Evolutionary conservation across 768 basidiomycete species (phyloP), one percentile per base, ranked within the genome.

Genomic region (Mycena olivaceomarginata): DNA sequence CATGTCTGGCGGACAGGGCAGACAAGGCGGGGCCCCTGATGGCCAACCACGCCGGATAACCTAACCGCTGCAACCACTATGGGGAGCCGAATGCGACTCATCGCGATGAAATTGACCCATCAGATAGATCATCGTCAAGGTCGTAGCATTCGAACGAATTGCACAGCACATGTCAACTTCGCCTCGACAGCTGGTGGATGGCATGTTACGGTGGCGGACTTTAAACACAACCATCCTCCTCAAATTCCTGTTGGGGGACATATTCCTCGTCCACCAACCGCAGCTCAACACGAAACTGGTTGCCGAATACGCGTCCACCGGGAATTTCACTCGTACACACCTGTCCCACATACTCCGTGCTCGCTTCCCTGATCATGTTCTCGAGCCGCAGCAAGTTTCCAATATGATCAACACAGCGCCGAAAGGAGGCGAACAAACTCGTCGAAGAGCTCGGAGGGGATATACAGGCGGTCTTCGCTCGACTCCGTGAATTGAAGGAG

Each of bases 381-480:
- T 86, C 7, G 85, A 85, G 66, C 79, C 81, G 9, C 78, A 82
- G 1, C 86, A 87, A 71, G 79, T 86, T 40, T 63, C 76, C 0
- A 86, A 86, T 63, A 62, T 85, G 8, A 78, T 86, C 53, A 81
- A 82, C 67, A 12, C 70, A 2, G 79, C 80, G 4, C n/a, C 75
- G 77, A 2, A 40, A 31, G 9, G 74, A 79, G 10, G 83, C 77
- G 0, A 71, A 66, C 0, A 79, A 80, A 13, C 62, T 84, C 9
- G 15, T 70, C 31, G 31, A 31, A 31, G 31, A 31, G 31, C 31
- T 31, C 31, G 31, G 31, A 31, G 31, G 31, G 31, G 31, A 31
- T 31, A 31, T 31, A 31, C 31, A 31, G 31, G 3, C 31, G 31
- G 31, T 31, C 31, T 31, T 31, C 31, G 31, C 31, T 31, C 31